A percentile compares a stretch with the other conserved stretches of the same genome.
phyloP scores from a whole-genome alignment of 2,329 filamentous ascomycete species.

The Lachnum nothofagi region DNA sequence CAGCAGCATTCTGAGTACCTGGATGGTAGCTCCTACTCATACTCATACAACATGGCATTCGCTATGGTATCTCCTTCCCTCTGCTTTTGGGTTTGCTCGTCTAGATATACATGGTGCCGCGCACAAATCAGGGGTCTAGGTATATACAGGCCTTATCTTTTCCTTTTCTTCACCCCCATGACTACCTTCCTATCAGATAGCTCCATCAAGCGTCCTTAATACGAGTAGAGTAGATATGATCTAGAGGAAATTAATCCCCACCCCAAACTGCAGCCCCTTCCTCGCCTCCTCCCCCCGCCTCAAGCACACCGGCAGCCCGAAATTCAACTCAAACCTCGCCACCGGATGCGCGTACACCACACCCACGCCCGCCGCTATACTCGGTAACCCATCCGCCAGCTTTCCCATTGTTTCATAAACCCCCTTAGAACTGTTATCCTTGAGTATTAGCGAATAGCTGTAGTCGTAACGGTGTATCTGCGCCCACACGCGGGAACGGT shows the following conservation, averaged over 20 bases:
- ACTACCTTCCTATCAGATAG: neutral
- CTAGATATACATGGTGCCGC: too few species aligned
- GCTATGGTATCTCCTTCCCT: too few species aligned
- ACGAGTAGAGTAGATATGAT: neutral
- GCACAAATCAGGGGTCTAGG: too few species aligned
- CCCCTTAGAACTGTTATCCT: slow-evolving; percentile 39
- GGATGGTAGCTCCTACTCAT: too few species aligned
- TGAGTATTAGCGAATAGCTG: slow-evolving; percentile 85
- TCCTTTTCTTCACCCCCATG: neutral
- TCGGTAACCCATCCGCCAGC: slow-evolving; percentile 71
- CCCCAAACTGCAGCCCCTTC: slow-evolving; percentile 91
- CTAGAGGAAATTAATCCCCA: slow-evolving; percentile 89
- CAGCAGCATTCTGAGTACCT: too few species aligned
- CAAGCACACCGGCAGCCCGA: slow-evolving; percentile 78
- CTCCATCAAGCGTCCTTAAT: too few species aligned
- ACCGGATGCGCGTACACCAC: slow-evolving; percentile 93
- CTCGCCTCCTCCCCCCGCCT: slow-evolving; percentile 79
- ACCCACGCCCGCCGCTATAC: slow-evolving; percentile 79
- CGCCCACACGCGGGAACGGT: slow-evolving; percentile 75
- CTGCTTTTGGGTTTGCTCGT: too few species aligned
- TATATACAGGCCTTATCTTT: too few species aligned
- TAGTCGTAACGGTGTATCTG: slow-evolving; percentile 77
- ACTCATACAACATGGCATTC: too few species aligned
- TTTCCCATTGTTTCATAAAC: slow-evolving; percentile 59
- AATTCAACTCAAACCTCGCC: slow-evolving; percentile 92